Conservation (phyloP, 208 protist species). For the Leishmania gerbilli region DNA sequence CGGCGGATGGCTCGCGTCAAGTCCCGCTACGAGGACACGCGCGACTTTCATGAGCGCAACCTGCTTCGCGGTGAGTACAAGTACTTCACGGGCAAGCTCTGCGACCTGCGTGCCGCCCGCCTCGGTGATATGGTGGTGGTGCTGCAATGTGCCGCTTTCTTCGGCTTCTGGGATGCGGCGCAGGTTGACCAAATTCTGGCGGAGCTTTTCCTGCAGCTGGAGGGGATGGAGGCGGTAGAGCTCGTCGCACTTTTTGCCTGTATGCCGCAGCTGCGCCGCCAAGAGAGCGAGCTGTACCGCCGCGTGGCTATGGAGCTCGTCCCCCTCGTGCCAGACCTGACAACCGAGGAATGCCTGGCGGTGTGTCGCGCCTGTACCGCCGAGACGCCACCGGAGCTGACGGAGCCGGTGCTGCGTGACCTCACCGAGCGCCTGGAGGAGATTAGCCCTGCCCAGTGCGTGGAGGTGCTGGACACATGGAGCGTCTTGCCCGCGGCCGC, state of each 20-base stretch:
- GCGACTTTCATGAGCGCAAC: conserved; percentile 81
- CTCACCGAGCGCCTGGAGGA: conserved; percentile 40
- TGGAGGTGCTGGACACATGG: conserved; percentile 68
- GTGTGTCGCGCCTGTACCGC: conserved; percentile 56
- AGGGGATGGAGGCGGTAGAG: conserved; percentile 56
- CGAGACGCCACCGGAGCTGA: conserved; percentile 44
- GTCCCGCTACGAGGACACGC: conserved; percentile 71
- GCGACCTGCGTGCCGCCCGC: conserved; percentile 69
- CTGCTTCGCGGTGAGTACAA: conserved; percentile 94
- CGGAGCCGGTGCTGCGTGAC: conserved; percentile 46
- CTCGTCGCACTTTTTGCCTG: conserved; percentile 66
- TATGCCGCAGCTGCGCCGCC: conserved; percentile 70
- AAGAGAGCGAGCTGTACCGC: conserved; percentile 51
- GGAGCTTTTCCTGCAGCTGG: conserved; percentile 62
- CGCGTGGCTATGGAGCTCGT: conserved; percentile 51
- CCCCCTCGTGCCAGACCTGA: conserved; percentile 58
- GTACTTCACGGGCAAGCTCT: conserved; percentile 92
- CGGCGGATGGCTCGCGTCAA: conserved; percentile 85
- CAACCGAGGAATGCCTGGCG: conserved; percentile 73
- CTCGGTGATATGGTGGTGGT: conserved; percentile 78
- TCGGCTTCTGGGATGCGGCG: conserved; percentile 88
- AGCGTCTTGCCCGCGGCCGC: conserved; percentile 32
- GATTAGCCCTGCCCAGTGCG: conserved; percentile 47
- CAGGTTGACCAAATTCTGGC: conserved; percentile 75
- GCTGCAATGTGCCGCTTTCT: conserved; percentile 80